phyloP scores from a whole-genome alignment of 495 filamentous ascomycete genomes.

The Penicillium soppii region DNA sequence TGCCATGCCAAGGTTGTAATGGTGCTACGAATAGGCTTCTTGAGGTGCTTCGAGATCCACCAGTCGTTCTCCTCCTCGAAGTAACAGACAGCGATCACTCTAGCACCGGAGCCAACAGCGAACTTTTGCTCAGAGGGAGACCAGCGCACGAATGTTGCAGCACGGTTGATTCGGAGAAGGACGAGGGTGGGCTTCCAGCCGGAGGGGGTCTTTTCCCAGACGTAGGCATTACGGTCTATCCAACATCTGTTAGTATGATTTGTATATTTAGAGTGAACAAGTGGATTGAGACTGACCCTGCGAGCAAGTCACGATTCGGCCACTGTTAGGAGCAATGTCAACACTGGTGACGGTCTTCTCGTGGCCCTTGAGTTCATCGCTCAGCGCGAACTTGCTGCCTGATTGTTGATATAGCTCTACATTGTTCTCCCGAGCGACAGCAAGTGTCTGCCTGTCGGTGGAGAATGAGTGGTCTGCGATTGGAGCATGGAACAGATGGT shows the following conservation, averaged over 20 bases:
- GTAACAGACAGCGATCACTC: conserved; percentile 96
- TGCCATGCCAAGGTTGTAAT: conserved; percentile 95
- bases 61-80: conserved; percentile 99
- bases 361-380: conserved; percentile 91
- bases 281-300: conserved; percentile 60
- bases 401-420: conserved; percentile 82
- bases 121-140: conserved; percentile 96
- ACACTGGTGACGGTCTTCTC: conserved; percentile 96
- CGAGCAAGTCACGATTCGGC: conserved; percentile 95
- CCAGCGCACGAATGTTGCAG: conserved; percentile 96
- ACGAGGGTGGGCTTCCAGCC: conserved; percentile 98
- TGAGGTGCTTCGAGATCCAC: conserved; percentile 99
- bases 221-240: conserved; percentile 94
- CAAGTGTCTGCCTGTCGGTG: conserved; percentile 81
- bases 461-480: conserved; percentile 99
- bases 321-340: conserved; percentile 86
- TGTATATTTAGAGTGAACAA: not conserved
- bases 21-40: conserved; percentile 96
- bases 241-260: not conserved
- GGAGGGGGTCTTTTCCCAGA: conserved; percentile 87
- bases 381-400: conserved; percentile 75
- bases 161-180: conserved; percentile 93
- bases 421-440: conserved; percentile 85
- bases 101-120: conserved; percentile 92
- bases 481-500: conserved; percentile 94